Base-by-base conservation (phyloP, 768 basidiomycete genomes). In the Hydnomerulius pinastri region DNA sequence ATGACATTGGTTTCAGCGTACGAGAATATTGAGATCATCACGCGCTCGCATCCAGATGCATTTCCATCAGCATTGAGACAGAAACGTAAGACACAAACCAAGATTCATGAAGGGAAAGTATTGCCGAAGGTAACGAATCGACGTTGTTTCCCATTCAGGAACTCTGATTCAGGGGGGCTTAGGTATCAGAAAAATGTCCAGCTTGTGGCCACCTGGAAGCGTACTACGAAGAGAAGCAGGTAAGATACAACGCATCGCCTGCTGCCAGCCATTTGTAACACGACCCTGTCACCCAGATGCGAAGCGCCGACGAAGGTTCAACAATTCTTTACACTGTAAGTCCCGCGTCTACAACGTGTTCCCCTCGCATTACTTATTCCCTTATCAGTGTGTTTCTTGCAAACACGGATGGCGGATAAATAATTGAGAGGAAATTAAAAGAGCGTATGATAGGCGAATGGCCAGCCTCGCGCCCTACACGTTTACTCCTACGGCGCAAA, bases 311-410 rank as follows among this genome's bases (percentile, higher is more conserved):
- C 69, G 94, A 96, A 76, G 94, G 94, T 3, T 90, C 91, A 27
- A 97, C 93, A 11, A 85, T 95, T 60, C 86, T 96, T 67, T 97
- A 95, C 70, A 92, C 86, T n/a, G 93, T 93, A 65, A 53, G 88
- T 76, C 27, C 54, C 42, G 41, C 36, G 42, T 43, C 30, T 45
- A n/a, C 27, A 32, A 24, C 36, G 18, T 6, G 21, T 30, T 43
- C 15, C 27, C 23, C 0, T 51, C 21, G 6, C 33, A 43, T 55
- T 57, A 62, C 21, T 18, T n/a, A 21, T 52, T 50, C 29, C 8
- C 28, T 35, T 50, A 29, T 35, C 63, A 92, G 90, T 92, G 89
- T 52, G 79, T 76, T 25, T 76, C 79, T 43, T 90, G 89, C 77
- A 83, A 83, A 63, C 80, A 88, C 56, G 87, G 87, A 35, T 92